Percentiles rank a stretch among this genome's conserved stretches.
phyloP scores from a whole-genome alignment of 108 stramenopile genomes.

The Pinguiococcus pyrenoidosus region DNA sequence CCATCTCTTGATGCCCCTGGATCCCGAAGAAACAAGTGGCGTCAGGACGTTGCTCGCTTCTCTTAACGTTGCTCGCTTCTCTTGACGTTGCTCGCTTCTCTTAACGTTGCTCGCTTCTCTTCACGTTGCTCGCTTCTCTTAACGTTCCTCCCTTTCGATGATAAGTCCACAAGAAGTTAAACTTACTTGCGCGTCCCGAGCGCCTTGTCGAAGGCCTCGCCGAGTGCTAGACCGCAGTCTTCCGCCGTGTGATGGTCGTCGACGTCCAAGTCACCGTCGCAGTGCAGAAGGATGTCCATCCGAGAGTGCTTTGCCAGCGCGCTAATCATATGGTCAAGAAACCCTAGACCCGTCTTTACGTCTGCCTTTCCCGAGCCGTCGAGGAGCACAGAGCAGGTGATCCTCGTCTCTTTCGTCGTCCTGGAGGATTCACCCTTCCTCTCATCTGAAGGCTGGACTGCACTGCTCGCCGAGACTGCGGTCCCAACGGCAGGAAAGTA shows the following conservation, averaged over 20 bases:
- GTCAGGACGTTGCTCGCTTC: too few relatives aligned
- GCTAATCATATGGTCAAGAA: slow-evolving; percentile 62
- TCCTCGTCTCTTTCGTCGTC: slow-evolving; percentile 34
- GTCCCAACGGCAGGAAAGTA: too few relatives aligned
- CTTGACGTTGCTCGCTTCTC: too few relatives aligned
- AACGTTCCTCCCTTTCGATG: too few relatives aligned
- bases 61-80: too few relatives aligned
- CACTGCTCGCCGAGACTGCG: too few relatives aligned
- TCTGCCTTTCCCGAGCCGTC: slow-evolving; percentile 34
- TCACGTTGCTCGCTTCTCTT: too few relatives aligned
- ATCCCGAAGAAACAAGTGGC: too few relatives aligned
- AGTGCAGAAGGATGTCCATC: slow-evolving; percentile 51
- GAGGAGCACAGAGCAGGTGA: slow-evolving; percentile 19
- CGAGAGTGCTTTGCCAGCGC: slow-evolving; percentile 47
- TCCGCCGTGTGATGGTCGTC: slow-evolving; percentile 94
- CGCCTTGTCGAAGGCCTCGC: slow-evolving; percentile 64
- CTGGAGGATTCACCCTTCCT: slow-evolving; percentile 4
- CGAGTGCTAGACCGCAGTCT: slow-evolving; percentile 81
- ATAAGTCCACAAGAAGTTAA: too few relatives aligned
- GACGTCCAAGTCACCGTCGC: slow-evolving; percentile 75
- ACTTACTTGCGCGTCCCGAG: too few relatives aligned
- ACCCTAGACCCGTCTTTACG: slow-evolving; percentile 61
- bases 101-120: too few relatives aligned
- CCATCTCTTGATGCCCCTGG: slow-evolving; percentile 33
- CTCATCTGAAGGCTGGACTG: too few relatives aligned